Percentiles rank a stretch among this genome's conserved stretches.
Conservation (phyloP, 1,284 basidiomycete species). For the Rhodotorula sp. region DNA sequence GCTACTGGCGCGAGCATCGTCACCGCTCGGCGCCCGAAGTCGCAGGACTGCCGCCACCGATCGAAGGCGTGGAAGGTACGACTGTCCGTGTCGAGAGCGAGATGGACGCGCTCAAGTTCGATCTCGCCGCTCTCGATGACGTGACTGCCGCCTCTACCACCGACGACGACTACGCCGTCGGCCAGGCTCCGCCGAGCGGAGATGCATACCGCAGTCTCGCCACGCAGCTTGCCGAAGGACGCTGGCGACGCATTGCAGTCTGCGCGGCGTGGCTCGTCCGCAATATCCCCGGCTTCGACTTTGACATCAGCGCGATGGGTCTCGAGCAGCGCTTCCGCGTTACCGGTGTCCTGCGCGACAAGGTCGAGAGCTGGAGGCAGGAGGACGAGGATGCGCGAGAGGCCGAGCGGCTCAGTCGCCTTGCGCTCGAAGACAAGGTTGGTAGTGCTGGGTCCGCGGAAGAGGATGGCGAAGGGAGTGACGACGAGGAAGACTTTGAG, state of each 20-base stretch:
- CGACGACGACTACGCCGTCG: constrained; percentile 57
- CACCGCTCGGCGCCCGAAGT: background rate
- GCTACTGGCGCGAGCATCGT: constrained; percentile 65
- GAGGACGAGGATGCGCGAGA: constrained; percentile 59
- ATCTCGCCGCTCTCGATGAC: constrained; percentile 51
- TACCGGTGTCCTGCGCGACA: constrained; percentile 68
- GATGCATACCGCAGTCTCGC: constrained; percentile 44
- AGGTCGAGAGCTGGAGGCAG: constrained; percentile 68
- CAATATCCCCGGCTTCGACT: constrained; percentile 72
- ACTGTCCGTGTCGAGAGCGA: constrained; percentile 58
- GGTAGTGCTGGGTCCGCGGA: constrained; percentile 38
- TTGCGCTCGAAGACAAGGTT: constrained; percentile 10
- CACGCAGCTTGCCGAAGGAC: constrained; percentile 54
- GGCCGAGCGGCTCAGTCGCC: constrained; percentile 42
- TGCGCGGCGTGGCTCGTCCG: constrained; percentile 68
- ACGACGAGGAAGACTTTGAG: constrained; percentile 47
- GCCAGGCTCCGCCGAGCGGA: constrained; percentile 46
- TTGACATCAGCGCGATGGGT: constrained; percentile 49
- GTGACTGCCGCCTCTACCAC: background rate
- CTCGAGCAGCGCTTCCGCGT: constrained; percentile 43
- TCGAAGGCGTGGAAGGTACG: constrained; percentile 16
- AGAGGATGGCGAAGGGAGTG: constrained; percentile 47
- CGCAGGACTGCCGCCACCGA: constrained; percentile 21
- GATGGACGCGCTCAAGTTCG: constrained; percentile 71
- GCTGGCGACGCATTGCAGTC: constrained; percentile 75